These are phyloP conservation scores for Begonia loranthoides DNA, from an alignment of 306 rosid species.

Conservation along the genomic window DNA sequence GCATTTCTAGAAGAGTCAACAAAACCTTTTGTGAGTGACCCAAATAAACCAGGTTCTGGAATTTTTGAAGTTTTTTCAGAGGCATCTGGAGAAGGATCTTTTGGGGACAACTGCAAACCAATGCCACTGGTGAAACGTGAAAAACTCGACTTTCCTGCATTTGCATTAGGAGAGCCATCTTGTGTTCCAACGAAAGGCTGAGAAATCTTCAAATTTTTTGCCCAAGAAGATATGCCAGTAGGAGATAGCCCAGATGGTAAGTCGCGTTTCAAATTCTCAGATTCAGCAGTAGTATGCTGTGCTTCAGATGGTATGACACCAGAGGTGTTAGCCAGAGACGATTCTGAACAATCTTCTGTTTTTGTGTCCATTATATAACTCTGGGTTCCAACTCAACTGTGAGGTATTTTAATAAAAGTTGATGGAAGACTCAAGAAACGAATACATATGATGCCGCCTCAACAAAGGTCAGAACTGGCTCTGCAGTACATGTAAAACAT, in stretches of 20 bases:
- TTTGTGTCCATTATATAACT: slow-evolving; percentile 51
- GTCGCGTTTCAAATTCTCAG: slow-evolving; percentile 30
- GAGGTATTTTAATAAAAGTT: background rate
- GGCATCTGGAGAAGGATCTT: slow-evolving; percentile 32
- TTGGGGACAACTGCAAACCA: slow-evolving; percentile 82
- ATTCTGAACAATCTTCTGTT: slow-evolving; percentile 30
- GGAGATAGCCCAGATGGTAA: slow-evolving; percentile 38
- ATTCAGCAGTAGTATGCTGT: slow-evolving; percentile 23
- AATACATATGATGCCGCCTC: slow-evolving; percentile 17
- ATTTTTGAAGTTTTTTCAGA: slow-evolving; percentile 33
- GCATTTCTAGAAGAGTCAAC: slow-evolving; percentile 89
- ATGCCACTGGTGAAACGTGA: slow-evolving; percentile 79
- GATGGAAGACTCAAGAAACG: slow-evolving; percentile 15
- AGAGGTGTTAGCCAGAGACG: slow-evolving; percentile 22
- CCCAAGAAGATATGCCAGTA: slow-evolving; percentile 73
- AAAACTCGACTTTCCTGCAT: slow-evolving; percentile 63
- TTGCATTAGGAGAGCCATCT: slow-evolving; percentile 52
- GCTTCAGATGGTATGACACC: slow-evolving; percentile 22
- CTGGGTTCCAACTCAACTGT: slow-evolving; percentile 6
- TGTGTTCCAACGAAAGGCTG: slow-evolving; percentile 51
- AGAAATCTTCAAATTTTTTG: slow-evolving; percentile 65
- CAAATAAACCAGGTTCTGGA: slow-evolving; percentile 64
- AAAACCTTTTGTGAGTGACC: slow-evolving; percentile 65
- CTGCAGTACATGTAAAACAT: background rate
- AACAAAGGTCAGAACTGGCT: background rate